These are phyloP conservation scores for Zangia roseola DNA, from an alignment of 768 basidiomycete genomes.

Conservation along the genomic window DNA sequence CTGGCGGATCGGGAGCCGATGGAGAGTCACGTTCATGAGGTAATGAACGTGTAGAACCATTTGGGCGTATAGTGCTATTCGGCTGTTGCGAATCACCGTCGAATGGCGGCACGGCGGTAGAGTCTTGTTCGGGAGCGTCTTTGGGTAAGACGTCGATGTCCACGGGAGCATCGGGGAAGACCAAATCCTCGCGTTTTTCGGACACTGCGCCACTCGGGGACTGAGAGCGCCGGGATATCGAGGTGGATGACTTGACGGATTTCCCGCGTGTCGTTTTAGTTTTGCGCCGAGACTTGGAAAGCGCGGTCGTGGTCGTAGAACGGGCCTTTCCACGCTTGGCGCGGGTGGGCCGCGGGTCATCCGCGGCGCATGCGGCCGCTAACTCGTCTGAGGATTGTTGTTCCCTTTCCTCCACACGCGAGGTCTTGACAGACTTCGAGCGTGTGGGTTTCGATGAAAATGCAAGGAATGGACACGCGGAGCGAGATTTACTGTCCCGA, in stretches of 20 bases:
- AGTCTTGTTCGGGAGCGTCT: background rate
- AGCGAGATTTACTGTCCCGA: conserved; percentile 51
- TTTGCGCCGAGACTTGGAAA: conserved; percentile 27
- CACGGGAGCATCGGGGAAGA: background rate
- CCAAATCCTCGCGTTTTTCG: background rate
- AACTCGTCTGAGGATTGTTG: conserved; percentile 26
- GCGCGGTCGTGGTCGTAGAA: conserved; percentile 18
- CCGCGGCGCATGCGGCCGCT: conserved; percentile 5
- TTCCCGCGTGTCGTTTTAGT: conserved; percentile 20
- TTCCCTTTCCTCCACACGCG: background rate
- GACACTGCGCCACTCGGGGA: conserved; percentile 9
- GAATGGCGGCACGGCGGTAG: background rate
- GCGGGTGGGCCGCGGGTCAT: conserved; percentile 12
- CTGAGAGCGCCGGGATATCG: conserved; percentile 11
- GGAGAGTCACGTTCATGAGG: background rate
- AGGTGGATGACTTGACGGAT: conserved; percentile 18
- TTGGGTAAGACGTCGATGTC: background rate
- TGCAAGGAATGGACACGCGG: conserved; percentile 44
- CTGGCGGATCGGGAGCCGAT: background rate
- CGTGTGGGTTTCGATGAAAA: conserved; percentile 31
- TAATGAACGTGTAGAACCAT: background rate
- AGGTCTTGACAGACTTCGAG: conserved; percentile 29
- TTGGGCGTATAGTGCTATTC: background rate
- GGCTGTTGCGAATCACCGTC: background rate
- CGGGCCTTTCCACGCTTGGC: conserved; percentile 20